Conservation (phyloP, 441 rosid species). For the Adansonia madagascariensis region DNA sequence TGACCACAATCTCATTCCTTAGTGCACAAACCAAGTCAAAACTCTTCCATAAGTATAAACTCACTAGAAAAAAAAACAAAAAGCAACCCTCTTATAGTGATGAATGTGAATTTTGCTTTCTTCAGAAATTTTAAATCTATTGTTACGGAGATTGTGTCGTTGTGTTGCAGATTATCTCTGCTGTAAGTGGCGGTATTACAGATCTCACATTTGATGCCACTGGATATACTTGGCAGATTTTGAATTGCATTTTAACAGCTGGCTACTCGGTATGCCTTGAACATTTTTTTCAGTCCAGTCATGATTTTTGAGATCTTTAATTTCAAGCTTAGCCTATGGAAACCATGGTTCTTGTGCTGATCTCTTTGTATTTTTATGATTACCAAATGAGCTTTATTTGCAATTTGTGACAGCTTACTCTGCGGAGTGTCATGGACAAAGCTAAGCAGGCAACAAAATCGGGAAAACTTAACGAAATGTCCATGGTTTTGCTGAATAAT, state of each 20-base stretch:
- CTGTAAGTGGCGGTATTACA: constrained; percentile 76
- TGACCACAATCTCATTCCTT: not conserved
- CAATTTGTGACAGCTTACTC: constrained; percentile 63
- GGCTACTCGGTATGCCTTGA: constrained; percentile 71
- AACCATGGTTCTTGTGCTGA: constrained; percentile 23
- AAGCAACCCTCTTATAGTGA: not conserved
- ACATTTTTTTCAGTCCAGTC: not conserved
- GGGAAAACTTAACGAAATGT: constrained; percentile 76
- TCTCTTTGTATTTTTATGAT: constrained; percentile 8
- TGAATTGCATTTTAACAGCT: constrained; percentile 84
- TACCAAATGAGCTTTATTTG: constrained; percentile 26
- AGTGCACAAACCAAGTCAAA: not conserved
- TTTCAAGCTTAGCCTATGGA: constrained; percentile 15
- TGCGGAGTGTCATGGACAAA: constrained; percentile 80
- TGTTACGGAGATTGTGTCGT: not conserved
- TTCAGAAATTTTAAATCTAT: not conserved
- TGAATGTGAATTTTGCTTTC: not conserved
- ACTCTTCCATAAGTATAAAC: not conserved
- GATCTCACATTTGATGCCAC: constrained; percentile 76
- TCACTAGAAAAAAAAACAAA: not conserved
- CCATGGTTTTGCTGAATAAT: constrained; percentile 96
- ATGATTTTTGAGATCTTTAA: constrained; percentile 14
- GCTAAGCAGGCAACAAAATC: constrained; percentile 77
- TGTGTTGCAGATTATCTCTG: constrained; percentile 74
- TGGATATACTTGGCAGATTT: constrained; percentile 85